phyloP scores from a whole-genome alignment of 73 alveolate genomes.

The Paraurostyla sp. region DNA sequence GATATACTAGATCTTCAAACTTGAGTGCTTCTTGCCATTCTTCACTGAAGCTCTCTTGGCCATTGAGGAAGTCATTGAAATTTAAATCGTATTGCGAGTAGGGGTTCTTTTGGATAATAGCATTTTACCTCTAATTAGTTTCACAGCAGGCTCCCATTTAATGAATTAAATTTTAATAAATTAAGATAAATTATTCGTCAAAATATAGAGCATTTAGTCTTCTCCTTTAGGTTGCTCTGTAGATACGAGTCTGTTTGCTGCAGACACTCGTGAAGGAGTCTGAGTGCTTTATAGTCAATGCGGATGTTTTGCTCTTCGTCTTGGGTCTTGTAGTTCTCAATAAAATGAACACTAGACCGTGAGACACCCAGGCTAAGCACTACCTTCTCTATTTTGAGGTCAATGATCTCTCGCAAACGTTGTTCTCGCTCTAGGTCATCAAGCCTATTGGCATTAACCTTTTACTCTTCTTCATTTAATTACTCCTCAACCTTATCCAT shows the following conservation, averaged over 20 bases:
- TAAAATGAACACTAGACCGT: constrained; percentile 85
- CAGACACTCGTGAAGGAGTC: constrained; percentile 62
- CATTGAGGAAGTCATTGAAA: not conserved
- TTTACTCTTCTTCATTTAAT: constrained; percentile 43
- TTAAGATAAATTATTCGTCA: not conserved
- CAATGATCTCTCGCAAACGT: constrained; percentile 76
- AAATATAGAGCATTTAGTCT: constrained; percentile 25
- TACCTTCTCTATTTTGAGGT: constrained; percentile 82
- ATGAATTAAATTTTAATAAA: not conserved
- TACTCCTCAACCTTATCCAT: constrained; percentile 79
- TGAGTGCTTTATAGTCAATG: constrained; percentile 61
- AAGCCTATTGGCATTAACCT: constrained; percentile 7
- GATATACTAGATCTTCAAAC: not conserved
- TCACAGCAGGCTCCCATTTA: constrained; percentile 63
- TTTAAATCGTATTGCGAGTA: not conserved
- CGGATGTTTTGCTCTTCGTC: constrained; percentile 44
- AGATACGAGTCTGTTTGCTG: constrained; percentile 62
- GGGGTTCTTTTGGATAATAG: constrained; percentile 23
- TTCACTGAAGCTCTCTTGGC: not conserved
- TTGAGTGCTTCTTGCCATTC: not conserved
- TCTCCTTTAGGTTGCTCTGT: constrained; percentile 53
- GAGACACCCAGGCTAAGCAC: constrained; percentile 78
- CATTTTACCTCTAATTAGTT: not conserved
- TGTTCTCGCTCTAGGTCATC: constrained; percentile 68
- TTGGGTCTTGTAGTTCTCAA: constrained; percentile 82